A percentile compares a stretch with the other conserved stretches of the same genome.
phyloP scores from a whole-genome alignment of 768 basidiomycete genomes.

The Tulasnella sp. region DNA sequence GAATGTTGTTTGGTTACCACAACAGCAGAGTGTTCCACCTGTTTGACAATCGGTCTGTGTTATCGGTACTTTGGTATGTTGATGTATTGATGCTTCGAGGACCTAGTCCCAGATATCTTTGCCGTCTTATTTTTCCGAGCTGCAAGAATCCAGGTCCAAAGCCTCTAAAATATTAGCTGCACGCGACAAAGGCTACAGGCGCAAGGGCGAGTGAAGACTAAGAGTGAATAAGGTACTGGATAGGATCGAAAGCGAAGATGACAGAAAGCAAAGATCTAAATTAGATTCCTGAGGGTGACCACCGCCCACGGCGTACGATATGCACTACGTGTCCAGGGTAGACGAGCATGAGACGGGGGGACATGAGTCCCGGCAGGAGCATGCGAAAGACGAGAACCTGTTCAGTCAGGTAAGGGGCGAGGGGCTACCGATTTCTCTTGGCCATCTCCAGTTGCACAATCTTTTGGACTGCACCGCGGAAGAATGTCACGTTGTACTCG shows the following conservation, averaged over 20 bases:
- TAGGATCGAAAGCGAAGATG: background rate
- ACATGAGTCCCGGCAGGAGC: background rate
- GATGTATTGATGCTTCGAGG: background rate
- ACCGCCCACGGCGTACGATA: background rate
- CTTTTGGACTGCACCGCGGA: constrained; percentile 76
- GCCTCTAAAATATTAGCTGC: background rate
- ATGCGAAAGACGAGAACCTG: background rate
- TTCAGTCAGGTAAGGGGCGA: background rate
- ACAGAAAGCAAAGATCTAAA: background rate
- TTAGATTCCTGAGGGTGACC: background rate
- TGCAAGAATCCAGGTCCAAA: background rate
- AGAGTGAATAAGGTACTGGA: background rate
- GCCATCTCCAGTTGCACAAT: constrained; percentile 64
- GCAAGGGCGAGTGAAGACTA: constrained; percentile 5
- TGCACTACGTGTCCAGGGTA: background rate
- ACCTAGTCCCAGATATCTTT: background rate
- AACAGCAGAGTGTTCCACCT: background rate
- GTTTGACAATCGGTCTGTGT: background rate
- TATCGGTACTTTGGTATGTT: background rate
- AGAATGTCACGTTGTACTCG: constrained; percentile 84
- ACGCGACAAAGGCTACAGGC: background rate
- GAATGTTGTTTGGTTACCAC: constrained; percentile 10
- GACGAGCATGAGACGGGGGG: background rate
- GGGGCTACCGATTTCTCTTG: constrained; percentile 12
- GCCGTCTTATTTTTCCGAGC: background rate